phyloP scores from a whole-genome alignment of 306 rosid genomes.

The Sindora glabra region DNA sequence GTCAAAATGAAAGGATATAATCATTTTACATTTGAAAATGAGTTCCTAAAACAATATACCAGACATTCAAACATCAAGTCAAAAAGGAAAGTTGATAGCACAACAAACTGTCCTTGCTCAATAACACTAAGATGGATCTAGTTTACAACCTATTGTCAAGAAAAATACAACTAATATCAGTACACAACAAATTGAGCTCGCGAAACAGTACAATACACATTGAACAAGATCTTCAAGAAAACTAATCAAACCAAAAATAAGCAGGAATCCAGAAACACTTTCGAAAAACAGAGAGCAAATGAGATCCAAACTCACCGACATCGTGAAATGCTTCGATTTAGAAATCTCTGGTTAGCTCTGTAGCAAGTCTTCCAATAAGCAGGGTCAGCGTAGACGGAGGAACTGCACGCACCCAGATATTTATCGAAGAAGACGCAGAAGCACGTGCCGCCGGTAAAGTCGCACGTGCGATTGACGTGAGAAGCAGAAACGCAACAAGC shows the following conservation, averaged over 20 bases:
- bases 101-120: no score
- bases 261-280: background rate
- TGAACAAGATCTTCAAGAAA: background rate
- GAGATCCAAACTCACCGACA: slow-evolving; percentile 8
- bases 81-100: no score
- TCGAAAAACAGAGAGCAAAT: background rate
- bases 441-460: background rate
- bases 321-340: background rate
- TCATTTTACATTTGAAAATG: background rate
- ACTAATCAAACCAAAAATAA: background rate
- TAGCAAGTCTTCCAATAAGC: background rate
- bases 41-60: background rate
- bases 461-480: slow-evolving; percentile 7
- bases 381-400: background rate
- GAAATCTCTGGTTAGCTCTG: background rate
- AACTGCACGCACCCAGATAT: background rate
- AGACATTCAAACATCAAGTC: background rate
- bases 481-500: no score
- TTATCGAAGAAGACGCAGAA: background rate
- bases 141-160: background rate
- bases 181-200: background rate
- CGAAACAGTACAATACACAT: background rate
- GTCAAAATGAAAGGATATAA: background rate
- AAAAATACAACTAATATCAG: background rate
- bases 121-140: background rate